Percentiles rank a stretch among this genome's conserved stretches.
Evolutionary conservation across 805 yeast species (phyloP).

Genomic region (Dipodascopsis uninucleata): DNA sequence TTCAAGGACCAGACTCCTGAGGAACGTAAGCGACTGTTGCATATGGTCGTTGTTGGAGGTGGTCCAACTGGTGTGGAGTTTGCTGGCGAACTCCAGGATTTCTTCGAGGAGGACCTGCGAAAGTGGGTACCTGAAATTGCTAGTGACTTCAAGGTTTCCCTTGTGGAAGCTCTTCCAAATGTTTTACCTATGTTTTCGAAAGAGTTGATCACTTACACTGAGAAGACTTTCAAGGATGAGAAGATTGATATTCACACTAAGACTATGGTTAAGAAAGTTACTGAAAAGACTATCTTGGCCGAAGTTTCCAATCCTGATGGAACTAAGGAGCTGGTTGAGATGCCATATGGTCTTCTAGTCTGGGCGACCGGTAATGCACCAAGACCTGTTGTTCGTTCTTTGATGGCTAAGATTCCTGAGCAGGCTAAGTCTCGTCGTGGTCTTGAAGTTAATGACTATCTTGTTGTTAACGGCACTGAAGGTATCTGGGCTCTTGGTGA

Average conservation of each 20-base stretch:
- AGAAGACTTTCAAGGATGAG: slow-evolving; percentile 63
- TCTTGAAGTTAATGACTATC: slow-evolving; percentile 73
- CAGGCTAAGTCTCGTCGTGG: slow-evolving; percentile 89
- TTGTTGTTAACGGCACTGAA: slow-evolving; percentile 76
- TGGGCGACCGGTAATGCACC: slow-evolving; percentile 99
- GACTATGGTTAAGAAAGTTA: slow-evolving; percentile 86
- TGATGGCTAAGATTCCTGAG: slow-evolving; percentile 60
- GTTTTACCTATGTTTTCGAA: slow-evolving; percentile 56
- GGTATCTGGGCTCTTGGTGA: slow-evolving; percentile 91
- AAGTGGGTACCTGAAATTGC: slow-evolving; percentile 88
- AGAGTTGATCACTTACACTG: slow-evolving; percentile 60
- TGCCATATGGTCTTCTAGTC: slow-evolving; percentile 89
- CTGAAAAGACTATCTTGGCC: slow-evolving; percentile 65
- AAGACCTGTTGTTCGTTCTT: slow-evolving; percentile 64
- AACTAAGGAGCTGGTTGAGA: slow-evolving; percentile 51
- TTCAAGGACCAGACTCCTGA: slow-evolving; percentile 69
- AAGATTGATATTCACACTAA: slow-evolving; percentile 73
- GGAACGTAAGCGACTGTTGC: slow-evolving; percentile 79
- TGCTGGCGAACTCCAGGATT: slow-evolving; percentile 94
- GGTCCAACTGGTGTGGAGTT: slow-evolving; percentile 99
- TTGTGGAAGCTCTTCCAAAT: slow-evolving; percentile 88
- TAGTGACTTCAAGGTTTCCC: slow-evolving; percentile 73
- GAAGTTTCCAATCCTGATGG: slow-evolving; percentile 67
- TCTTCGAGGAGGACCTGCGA: slow-evolving; percentile 81
- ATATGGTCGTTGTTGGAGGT: slow-evolving; percentile 93